Percentiles rank a stretch among this genome's conserved stretches.
Conservation (phyloP, 1,284 basidiomycete species). For the Xerocomus subilludens region DNA sequence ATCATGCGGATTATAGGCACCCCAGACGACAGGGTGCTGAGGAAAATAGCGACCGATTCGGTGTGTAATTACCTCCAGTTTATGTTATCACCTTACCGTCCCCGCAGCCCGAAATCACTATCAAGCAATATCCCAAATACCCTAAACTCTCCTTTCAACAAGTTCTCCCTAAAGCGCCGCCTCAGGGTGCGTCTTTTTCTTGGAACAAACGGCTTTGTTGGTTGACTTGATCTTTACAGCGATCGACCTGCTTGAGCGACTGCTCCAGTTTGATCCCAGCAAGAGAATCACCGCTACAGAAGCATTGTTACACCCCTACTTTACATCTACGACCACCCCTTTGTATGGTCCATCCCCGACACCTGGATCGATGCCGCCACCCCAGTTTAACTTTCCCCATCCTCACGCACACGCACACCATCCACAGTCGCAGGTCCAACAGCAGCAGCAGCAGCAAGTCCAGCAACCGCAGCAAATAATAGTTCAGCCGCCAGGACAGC, state of each 20-base stretch:
- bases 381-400: constrained; percentile 75
- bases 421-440: constrained; percentile 61
- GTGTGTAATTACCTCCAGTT: constrained; percentile 60
- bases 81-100: constrained; percentile 30
- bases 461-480: constrained; percentile 55
- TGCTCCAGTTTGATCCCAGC: constrained; percentile 96
- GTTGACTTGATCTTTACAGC: constrained; percentile 62
- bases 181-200: constrained; percentile 69
- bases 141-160: constrained; percentile 91
- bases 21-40: constrained; percentile 88
- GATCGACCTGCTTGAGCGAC: constrained; percentile 92
- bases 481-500: constrained; percentile 56
- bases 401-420: constrained; percentile 65
- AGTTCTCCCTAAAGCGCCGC: constrained; percentile 92
- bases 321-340: constrained; percentile 69
- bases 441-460: constrained; percentile 57
- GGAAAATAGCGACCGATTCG: constrained; percentile 92
- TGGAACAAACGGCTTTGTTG: background rate
- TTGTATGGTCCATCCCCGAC: constrained; percentile 61
- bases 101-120: constrained; percentile 86
- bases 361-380: constrained; percentile 72
- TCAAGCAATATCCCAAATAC: constrained; percentile 91
- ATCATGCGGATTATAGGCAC: constrained; percentile 99
- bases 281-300: constrained; percentile 94
- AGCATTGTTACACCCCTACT: constrained; percentile 94